phyloP scores from a whole-genome alignment of 352 stramenopile genomes.

The Phytophthora rubi region DNA sequence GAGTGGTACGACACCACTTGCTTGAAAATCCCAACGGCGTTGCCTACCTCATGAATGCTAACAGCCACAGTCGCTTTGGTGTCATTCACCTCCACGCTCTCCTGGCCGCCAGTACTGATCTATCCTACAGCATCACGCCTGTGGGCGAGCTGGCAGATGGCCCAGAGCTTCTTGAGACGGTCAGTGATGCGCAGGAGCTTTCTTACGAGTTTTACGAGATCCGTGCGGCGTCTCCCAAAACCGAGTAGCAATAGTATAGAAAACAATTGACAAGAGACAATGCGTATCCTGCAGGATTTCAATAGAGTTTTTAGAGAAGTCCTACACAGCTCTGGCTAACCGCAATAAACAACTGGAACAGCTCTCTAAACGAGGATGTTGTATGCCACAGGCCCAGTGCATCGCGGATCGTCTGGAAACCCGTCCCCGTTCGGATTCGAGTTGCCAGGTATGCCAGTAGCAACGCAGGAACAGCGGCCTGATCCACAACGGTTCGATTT shows the following conservation, averaged over 20 bases:
- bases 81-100: conserved; percentile 76
- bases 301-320: conserved; percentile 5
- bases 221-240: conserved; percentile 35
- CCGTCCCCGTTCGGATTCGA: conserved; percentile 76
- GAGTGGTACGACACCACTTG: conserved; percentile 73
- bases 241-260: conserved; percentile 22
- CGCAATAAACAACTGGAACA: no score
- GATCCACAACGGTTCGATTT: conserved; percentile 81
- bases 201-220: conserved; percentile 91
- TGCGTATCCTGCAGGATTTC: neutral
- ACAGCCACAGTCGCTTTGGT: conserved; percentile 87
- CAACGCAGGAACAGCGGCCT: conserved; percentile 72
- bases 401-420: conserved; percentile 72
- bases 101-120: conserved; percentile 57
- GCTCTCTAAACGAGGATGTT: conserved; percentile 58
- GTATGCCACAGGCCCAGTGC: conserved; percentile 65
- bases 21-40: conserved; percentile 47
- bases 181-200: conserved; percentile 78
- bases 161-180: conserved; percentile 70
- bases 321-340: neutral
- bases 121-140: conserved; percentile 76
- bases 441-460: conserved; percentile 66
- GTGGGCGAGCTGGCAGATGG: conserved; percentile 68
- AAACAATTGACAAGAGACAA: neutral
- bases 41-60: conserved; percentile 88